Percentiles rank a stretch among this genome's conserved stretches.
Conservation (phyloP, 2,329 filamentous ascomycete species). For the Graphilbum sp. region DNA sequence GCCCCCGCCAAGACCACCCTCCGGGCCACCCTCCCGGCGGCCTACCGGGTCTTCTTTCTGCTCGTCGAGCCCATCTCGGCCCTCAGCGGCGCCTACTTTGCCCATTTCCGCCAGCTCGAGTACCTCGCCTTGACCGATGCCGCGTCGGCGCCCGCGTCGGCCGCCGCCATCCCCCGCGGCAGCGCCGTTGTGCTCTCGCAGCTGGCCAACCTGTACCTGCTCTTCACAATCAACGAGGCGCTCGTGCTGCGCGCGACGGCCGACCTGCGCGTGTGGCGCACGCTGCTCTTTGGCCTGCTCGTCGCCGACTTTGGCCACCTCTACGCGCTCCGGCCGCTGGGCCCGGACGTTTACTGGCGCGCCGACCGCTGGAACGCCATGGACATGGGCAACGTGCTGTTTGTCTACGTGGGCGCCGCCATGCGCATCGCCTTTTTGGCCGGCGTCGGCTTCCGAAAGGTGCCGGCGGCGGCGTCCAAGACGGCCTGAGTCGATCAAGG, state of each 20-base stretch:
- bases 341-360: conserved; percentile 46
- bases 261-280: conserved; percentile 53
- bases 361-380: conserved; percentile 47
- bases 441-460: too few relatives aligned
- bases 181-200: conserved; percentile 56
- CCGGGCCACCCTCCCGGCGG: conserved; percentile 26
- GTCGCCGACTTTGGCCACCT: conserved; percentile 66
- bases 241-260: conserved; percentile 53
- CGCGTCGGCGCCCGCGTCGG: conserved; percentile 25
- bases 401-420: conserved; percentile 49
- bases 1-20: too few relatives aligned
- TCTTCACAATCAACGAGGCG: conserved; percentile 64
- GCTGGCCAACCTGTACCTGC: conserved; percentile 62
- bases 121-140: conserved; percentile 52
- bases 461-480: too few relatives aligned
- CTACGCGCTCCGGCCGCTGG: conserved; percentile 45
- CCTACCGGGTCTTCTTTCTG: conserved; percentile 61
- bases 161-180: conserved; percentile 31
- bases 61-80: conserved; percentile 47
- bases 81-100: conserved; percentile 34
- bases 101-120: conserved; percentile 28
- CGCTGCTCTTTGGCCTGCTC: conserved; percentile 49
- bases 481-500: too few relatives aligned
- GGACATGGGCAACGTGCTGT: conserved; percentile 51
- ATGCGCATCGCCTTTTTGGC: conserved; percentile 42